phyloP scores from a whole-genome alignment of 805 yeast species.

The Cyberlindnera subsufficiens region DNA sequence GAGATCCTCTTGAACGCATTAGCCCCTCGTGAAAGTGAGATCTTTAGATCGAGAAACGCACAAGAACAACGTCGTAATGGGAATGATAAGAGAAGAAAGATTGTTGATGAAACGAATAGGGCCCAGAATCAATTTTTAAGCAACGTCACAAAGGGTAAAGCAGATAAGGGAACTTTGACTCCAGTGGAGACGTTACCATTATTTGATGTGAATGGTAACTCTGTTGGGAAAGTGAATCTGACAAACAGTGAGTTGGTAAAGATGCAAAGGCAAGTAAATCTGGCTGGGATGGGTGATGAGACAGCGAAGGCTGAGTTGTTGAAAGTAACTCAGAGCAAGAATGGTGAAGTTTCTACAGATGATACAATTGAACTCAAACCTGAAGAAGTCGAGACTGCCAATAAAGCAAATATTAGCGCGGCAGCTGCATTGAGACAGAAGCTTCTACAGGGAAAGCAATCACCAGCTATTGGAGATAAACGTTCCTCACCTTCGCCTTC shows the following conservation, averaged over 20 bases:
- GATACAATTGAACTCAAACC: slow-evolving; percentile 7
- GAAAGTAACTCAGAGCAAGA: slow-evolving; percentile 22
- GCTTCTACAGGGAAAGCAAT: slow-evolving; percentile 24
- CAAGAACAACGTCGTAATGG: slow-evolving; percentile 67
- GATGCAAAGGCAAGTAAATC: slow-evolving; percentile 51
- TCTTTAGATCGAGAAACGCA: slow-evolving; percentile 64
- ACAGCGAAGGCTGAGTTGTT: slow-evolving; percentile 23
- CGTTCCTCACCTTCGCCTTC: slow-evolving; percentile 6
- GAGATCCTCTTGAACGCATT: slow-evolving; percentile 61
- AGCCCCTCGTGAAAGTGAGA: slow-evolving; percentile 69
- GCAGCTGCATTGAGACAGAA: slow-evolving; percentile 38
- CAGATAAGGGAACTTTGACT: slow-evolving; percentile 64
- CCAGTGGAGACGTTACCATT: slow-evolving; percentile 72
- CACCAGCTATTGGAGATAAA: slow-evolving; percentile 17
- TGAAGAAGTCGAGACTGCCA: slow-evolving; percentile 26
- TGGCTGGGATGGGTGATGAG: slow-evolving; percentile 22
- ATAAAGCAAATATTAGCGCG: slow-evolving; percentile 35
- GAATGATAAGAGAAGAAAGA: slow-evolving; percentile 51
- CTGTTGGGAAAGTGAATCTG: slow-evolving; percentile 62
- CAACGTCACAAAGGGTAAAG: slow-evolving; percentile 60
- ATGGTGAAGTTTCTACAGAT: slow-evolving; percentile 1
- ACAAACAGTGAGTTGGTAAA: slow-evolving; percentile 67
- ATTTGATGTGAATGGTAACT: slow-evolving; percentile 68
- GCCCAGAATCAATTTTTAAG: slow-evolving; percentile 38
- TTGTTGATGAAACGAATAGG: slow-evolving; percentile 38